Percentiles rank a stretch among this genome's conserved stretches.
These are phyloP conservation scores for Calonectria pauciramosa DNA, from an alignment of 2,329 filamentous ascomycete species.

Conservation along the genomic window DNA sequence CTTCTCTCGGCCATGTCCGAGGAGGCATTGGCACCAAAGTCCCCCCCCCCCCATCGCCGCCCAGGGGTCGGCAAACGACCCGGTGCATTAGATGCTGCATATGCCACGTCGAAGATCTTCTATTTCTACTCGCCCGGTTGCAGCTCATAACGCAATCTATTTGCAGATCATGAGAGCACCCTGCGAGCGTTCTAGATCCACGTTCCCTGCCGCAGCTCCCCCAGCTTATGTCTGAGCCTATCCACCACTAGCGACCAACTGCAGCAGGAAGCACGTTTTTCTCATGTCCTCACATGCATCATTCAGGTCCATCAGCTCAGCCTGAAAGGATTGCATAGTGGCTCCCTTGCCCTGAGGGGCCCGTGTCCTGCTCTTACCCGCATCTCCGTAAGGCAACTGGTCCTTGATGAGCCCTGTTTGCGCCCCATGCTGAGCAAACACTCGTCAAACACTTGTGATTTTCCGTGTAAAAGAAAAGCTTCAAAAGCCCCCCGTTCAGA, in stretches of 20 bases:
- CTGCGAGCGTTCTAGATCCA: not conserved
- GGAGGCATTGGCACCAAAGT: not conserved
- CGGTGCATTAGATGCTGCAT: not conserved
- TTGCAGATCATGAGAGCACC: slow-evolving; percentile 1
- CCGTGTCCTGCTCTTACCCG: slow-evolving; percentile 1
- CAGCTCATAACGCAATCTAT: not conserved
- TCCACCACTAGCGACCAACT: not conserved
- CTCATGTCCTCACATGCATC: not conserved
- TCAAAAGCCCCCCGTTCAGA: not conserved
- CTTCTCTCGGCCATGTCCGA: not conserved
- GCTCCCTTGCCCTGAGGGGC: not conserved
- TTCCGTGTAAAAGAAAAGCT: not conserved
- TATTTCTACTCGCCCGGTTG: not conserved
- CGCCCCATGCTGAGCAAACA: slow-evolving; percentile 16
- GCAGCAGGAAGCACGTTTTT: not conserved
- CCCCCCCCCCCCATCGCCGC: not conserved
- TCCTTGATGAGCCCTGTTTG: not conserved
- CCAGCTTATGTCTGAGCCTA: slow-evolving; percentile 1
- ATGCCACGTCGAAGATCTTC: slow-evolving; percentile 4
- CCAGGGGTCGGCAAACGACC: slow-evolving; percentile 4
- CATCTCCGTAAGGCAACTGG: slow-evolving; percentile 6
- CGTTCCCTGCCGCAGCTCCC: not conserved
- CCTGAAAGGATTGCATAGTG: not conserved
- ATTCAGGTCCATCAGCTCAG: not conserved
- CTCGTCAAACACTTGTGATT: slow-evolving; percentile 15